A percentile compares a stretch with the other conserved stretches of the same genome.
phyloP scores from a whole-genome alignment of 148 eudicot species.

The Spergularia marina region DNA sequence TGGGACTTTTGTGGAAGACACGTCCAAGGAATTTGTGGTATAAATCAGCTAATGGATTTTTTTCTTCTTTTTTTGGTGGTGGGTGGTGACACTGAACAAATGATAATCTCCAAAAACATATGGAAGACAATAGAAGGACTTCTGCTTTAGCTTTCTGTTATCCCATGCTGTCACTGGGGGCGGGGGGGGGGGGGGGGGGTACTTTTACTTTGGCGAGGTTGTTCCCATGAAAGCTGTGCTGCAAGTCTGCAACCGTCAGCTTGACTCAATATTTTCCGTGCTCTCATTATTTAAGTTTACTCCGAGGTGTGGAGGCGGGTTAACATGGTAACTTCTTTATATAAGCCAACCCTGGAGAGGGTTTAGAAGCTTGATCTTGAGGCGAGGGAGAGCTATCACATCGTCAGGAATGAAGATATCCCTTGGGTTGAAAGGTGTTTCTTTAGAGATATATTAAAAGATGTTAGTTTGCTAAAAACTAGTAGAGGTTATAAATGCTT shows the following conservation, averaged over 20 bases:
- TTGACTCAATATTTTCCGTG: background rate
- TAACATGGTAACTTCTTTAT: background rate
- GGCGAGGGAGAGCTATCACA: background rate
- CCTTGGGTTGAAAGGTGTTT: background rate
- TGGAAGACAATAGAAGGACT: background rate
- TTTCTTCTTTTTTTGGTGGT: background rate
- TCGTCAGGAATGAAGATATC: background rate
- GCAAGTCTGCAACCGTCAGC: too few species aligned
- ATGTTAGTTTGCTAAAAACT: too few species aligned
- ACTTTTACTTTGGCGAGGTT: too few species aligned
- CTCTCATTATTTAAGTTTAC: too few species aligned
- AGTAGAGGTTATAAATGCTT: too few species aligned
- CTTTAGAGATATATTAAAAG: background rate
- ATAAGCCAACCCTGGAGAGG: conserved; percentile 3
- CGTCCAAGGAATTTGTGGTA: conserved; percentile 36
- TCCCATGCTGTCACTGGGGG: too few species aligned
- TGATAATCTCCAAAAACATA: background rate
- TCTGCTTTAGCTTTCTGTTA: background rate
- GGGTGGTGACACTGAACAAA: background rate
- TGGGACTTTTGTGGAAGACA: conserved; percentile 28
- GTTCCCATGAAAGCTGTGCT: too few species aligned
- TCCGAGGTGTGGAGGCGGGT: background rate
- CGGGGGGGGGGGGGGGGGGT: too few species aligned
- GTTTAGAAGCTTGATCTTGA: background rate
- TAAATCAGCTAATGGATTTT: conserved; percentile 12